Conservation (phyloP, 257 asterid genomes). For the Penstemon barbatus region DNA sequence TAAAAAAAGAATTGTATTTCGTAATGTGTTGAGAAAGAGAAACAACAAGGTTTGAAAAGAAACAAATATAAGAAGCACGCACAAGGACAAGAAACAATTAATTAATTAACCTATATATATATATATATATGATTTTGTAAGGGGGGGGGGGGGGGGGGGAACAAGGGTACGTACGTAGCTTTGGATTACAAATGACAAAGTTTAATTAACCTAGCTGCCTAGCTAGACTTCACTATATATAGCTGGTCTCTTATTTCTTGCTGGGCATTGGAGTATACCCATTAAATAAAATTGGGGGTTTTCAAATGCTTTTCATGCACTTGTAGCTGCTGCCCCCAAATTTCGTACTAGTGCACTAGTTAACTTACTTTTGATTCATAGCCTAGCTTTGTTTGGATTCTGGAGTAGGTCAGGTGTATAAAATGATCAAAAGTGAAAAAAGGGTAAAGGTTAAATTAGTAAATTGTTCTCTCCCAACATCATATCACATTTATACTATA, state of each 20-base stretch:
- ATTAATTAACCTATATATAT: too few relatives aligned
- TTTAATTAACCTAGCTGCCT: constrained; percentile 32
- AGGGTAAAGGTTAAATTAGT: neutral
- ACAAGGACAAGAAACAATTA: too few relatives aligned
- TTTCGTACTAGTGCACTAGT: neutral
- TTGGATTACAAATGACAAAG: constrained; percentile 41
- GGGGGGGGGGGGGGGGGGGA: neutral
- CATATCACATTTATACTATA: too few relatives aligned
- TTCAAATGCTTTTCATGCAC: constrained; percentile 34
- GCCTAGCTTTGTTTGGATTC: neutral
- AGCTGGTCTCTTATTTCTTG: constrained; percentile 32
- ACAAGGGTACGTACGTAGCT: constrained; percentile 1
- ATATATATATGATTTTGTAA: too few relatives aligned
- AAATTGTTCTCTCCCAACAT: neutral
- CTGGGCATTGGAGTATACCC: constrained; percentile 36
- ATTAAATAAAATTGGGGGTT: constrained; percentile 25
- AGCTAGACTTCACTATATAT: constrained; percentile 28
- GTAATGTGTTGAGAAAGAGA: too few relatives aligned
- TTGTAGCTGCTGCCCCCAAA: constrained; percentile 22
- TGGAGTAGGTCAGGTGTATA: neutral
- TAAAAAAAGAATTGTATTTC: constrained; percentile 3
- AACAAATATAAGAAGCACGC: too few relatives aligned
- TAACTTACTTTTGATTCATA: neutral
- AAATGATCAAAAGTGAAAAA: neutral
- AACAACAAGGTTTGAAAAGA: too few relatives aligned